A percentile compares a stretch with the other conserved stretches of the same genome.
Evolutionary conservation across 2,329 filamentous ascomycete genomes (phyloP).

Genomic region (Thelonectria rubi): DNA sequence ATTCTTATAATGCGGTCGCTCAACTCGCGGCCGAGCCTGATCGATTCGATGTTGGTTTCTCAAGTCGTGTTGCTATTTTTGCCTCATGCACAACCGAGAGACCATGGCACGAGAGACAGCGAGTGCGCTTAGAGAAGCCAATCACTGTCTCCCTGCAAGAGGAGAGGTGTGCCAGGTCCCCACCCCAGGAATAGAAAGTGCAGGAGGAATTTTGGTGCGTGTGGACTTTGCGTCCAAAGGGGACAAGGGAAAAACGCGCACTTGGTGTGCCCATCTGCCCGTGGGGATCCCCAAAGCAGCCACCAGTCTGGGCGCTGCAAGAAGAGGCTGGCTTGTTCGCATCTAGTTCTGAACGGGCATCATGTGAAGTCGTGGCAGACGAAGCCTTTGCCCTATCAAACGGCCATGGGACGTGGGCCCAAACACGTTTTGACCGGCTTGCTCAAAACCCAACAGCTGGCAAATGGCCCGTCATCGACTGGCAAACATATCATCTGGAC

Average conservation of each 20-base stretch:
- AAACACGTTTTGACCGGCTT: constrained; percentile 14
- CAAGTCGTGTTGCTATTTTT: constrained; percentile 51
- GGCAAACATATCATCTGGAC: constrained; percentile 11
- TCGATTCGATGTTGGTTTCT: constrained; percentile 43
- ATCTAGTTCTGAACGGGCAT: constrained; percentile 38
- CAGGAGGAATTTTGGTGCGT: constrained; percentile 37
- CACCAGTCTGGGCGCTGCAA: constrained; percentile 38
- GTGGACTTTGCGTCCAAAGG: constrained; percentile 34
- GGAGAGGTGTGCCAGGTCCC: constrained; percentile 35
- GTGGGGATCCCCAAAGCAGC: constrained; percentile 35
- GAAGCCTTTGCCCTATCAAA: constrained; percentile 35
- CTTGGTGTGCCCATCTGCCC: constrained; percentile 41
- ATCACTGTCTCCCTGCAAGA: constrained; percentile 39
- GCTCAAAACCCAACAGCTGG: not conserved
- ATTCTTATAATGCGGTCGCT: constrained; percentile 67
- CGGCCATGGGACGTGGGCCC: constrained; percentile 25
- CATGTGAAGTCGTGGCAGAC: constrained; percentile 34
- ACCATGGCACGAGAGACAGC: constrained; percentile 43
- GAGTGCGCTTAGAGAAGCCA: constrained; percentile 60
- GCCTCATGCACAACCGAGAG: constrained; percentile 42
- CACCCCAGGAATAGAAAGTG: constrained; percentile 45
- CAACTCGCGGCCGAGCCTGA: constrained; percentile 49
- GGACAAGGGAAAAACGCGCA: constrained; percentile 47
- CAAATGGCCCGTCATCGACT: constrained; percentile 12
- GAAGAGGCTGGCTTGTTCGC: constrained; percentile 31